Evolutionary conservation across 345 rosid species (phyloP).

Genomic region (Lepidium sativum): DNA sequence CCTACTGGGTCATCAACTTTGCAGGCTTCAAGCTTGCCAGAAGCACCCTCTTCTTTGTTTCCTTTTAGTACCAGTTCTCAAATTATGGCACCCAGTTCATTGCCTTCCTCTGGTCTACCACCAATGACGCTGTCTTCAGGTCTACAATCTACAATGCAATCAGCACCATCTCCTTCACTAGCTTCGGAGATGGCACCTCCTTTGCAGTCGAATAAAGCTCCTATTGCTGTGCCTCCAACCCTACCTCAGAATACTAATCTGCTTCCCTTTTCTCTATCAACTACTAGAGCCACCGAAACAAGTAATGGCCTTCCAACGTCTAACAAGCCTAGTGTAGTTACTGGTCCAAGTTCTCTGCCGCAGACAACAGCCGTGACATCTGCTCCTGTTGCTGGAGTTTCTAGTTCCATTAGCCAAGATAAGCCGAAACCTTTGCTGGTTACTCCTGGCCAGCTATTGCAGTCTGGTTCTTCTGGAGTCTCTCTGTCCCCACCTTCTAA

Average conservation of each 20-base stretch:
- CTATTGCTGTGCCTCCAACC: constrained; percentile 37
- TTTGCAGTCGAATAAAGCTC: constrained; percentile 40
- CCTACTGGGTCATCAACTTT: constrained; percentile 42
- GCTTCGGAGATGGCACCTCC: constrained; percentile 51
- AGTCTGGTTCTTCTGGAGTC: constrained; percentile 39
- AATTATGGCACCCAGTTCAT: constrained; percentile 31
- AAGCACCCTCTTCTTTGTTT: constrained; percentile 36
- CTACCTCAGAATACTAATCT: constrained; percentile 35
- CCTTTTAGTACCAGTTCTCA: constrained; percentile 34
- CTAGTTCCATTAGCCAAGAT: constrained; percentile 40
- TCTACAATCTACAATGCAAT: constrained; percentile 30
- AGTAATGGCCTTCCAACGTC: constrained; percentile 35
- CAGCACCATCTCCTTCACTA: constrained; percentile 41
- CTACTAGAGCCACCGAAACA: constrained; percentile 41
- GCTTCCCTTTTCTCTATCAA: constrained; percentile 43
- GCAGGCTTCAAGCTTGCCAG: constrained; percentile 46
- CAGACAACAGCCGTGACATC: constrained; percentile 37
- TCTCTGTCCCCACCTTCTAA: constrained; percentile 39
- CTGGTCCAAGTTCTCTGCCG: constrained; percentile 40
- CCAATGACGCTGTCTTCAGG: constrained; percentile 22
- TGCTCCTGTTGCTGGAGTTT: constrained; percentile 33
- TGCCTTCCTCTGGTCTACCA: constrained; percentile 22
- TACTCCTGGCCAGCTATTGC: constrained; percentile 74
- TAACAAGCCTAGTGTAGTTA: constrained; percentile 36
- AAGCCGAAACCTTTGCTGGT: constrained; percentile 43